phyloP scores from a whole-genome alignment of 2,329 filamentous ascomycete species.

The Arthrobotrys megalospora region DNA sequence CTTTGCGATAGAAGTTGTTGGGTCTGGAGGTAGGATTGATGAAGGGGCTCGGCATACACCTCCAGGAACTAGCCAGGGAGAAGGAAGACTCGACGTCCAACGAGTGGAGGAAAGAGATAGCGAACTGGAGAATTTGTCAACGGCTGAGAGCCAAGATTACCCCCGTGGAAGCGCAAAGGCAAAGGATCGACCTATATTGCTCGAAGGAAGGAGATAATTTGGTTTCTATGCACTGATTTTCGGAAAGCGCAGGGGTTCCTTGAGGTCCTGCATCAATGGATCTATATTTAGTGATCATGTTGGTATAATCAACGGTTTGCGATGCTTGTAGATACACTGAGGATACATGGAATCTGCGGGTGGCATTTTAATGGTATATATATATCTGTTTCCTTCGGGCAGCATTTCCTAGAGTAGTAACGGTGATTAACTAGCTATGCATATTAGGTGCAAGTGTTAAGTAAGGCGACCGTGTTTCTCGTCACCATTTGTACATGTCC shows the following conservation, averaged over 20 bases:
- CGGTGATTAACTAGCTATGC: too few species aligned
- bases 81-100: not conserved
- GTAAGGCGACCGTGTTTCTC: too few species aligned
- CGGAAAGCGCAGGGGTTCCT: not conserved
- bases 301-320: not conserved
- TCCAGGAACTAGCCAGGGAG: not conserved
- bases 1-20: slow-evolving; percentile 36
- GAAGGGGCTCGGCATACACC: not conserved
- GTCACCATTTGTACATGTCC: too few species aligned
- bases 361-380: not conserved
- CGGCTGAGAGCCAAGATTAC: not conserved
- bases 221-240: not conserved
- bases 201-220: not conserved
- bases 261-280: not conserved
- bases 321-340: not conserved
- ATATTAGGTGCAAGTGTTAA: too few species aligned
- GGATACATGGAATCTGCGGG: not conserved
- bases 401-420: too few species aligned
- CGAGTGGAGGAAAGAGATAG: slow-evolving; percentile 7
- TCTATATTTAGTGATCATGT: slow-evolving; percentile 8
- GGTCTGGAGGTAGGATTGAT: not conserved
- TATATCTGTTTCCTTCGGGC: too few species aligned
- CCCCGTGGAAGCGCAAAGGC: slow-evolving; percentile 1
- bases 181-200: slow-evolving; percentile 22
- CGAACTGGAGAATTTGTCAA: slow-evolving; percentile 22